Percentiles rank a stretch among this genome's conserved stretches.
These are phyloP conservation scores for Mitragyna speciosa DNA, from an alignment of 257 asterid species.

Conservation along the genomic window DNA sequence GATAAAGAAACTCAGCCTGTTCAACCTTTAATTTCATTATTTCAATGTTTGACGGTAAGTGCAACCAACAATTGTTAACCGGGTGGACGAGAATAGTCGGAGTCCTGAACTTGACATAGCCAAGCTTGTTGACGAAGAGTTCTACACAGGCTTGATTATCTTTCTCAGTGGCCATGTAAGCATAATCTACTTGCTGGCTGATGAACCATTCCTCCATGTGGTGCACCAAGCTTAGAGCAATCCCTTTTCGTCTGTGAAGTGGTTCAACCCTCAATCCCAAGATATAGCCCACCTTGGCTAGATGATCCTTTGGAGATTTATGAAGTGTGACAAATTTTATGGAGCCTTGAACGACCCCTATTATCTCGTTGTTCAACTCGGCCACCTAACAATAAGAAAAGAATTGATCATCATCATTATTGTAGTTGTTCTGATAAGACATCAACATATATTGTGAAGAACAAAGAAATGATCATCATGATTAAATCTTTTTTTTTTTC, in stretches of 20 bases:
- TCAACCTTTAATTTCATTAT: constrained; percentile 28
- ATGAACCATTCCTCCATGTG: constrained; percentile 41
- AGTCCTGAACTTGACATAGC: constrained; percentile 33
- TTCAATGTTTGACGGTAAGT: constrained; percentile 8
- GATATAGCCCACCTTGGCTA: constrained; percentile 37
- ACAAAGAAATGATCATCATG: background rate
- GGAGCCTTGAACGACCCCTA: constrained; percentile 40
- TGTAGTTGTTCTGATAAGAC: background rate
- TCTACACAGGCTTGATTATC: constrained; percentile 33
- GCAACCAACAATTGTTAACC: background rate
- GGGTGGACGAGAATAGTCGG: constrained; percentile 42
- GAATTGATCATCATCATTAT: background rate
- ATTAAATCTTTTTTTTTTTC: background rate
- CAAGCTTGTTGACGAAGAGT: constrained; percentile 29
- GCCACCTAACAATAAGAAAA: constrained; percentile 27
- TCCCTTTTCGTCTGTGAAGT: constrained; percentile 33
- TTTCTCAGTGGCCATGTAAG: constrained; percentile 49
- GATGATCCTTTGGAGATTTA: constrained; percentile 13
- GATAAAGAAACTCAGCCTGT: constrained; percentile 35
- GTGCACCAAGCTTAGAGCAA: constrained; percentile 29
- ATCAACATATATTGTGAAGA: background rate
- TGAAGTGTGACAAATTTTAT: constrained; percentile 31
- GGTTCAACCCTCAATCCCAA: constrained; percentile 41
- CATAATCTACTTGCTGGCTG: constrained; percentile 28
- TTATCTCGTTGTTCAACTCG: constrained; percentile 37